Evolutionary conservation across 2,329 filamentous ascomycete genomes (phyloP).

Genomic region (Diplodia sapinea): DNA sequence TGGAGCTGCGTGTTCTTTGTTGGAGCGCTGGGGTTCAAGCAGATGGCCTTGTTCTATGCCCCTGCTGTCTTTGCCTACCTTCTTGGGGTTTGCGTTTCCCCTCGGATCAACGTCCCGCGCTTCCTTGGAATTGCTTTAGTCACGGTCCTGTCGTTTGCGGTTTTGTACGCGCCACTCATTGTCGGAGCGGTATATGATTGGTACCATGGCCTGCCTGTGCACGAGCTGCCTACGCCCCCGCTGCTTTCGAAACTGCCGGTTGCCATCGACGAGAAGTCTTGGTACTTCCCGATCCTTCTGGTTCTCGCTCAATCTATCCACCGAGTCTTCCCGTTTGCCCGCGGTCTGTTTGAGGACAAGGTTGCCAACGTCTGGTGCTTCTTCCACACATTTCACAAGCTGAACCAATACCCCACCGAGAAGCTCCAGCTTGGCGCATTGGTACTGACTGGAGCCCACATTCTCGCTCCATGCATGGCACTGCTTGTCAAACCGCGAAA

Average conservation of each 20-base stretch:
- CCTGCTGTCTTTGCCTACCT: slow-evolving; percentile 92
- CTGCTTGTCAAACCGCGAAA: slow-evolving; percentile 80
- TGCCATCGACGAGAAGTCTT: slow-evolving; percentile 65
- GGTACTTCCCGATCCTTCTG: slow-evolving; percentile 76
- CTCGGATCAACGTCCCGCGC: slow-evolving; percentile 68
- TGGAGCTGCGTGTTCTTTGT: slow-evolving; percentile 97
- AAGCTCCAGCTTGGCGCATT: slow-evolving; percentile 79
- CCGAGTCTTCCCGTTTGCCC: slow-evolving; percentile 92
- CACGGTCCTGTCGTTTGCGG: slow-evolving; percentile 73
- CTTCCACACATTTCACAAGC: slow-evolving; percentile 85
- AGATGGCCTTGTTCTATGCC: slow-evolving; percentile 98
- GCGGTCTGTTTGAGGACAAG: slow-evolving; percentile 98
- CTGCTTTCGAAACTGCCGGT: slow-evolving; percentile 67
- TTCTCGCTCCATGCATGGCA: slow-evolving; percentile 77
- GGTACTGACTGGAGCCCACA: slow-evolving; percentile 73
- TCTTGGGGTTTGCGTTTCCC: slow-evolving; percentile 82
- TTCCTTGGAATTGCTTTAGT: slow-evolving; percentile 76
- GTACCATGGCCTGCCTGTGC: slow-evolving; percentile 65
- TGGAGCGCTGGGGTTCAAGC: slow-evolving; percentile 92
- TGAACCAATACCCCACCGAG: slow-evolving; percentile 72
- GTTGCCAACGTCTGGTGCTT: slow-evolving; percentile 99
- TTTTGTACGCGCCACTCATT: slow-evolving; percentile 77
- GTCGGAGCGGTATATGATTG: slow-evolving; percentile 72
- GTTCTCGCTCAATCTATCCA: slow-evolving; percentile 85
- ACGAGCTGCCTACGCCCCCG: slow-evolving; percentile 64